Evolutionary conservation across 352 stramenopile genomes (phyloP).

Genomic region (Globisporangium emineosum): DNA sequence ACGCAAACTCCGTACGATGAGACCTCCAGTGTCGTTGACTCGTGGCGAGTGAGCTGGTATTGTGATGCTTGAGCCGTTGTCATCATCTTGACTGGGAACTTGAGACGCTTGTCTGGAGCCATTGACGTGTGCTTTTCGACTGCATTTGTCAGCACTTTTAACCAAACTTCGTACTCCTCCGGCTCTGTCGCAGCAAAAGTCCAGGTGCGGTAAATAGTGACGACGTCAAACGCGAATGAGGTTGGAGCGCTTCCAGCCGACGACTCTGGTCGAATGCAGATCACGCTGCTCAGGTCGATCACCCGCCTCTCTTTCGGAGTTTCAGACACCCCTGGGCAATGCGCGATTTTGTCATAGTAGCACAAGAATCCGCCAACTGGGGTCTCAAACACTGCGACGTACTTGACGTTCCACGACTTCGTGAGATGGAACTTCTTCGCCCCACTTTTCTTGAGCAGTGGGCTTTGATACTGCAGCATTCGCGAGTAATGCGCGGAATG

Average conservation of each 20-base stretch:
- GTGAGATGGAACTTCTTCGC: slow-evolving; percentile 53
- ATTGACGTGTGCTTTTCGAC: slow-evolving; percentile 59
- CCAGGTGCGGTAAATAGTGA: slow-evolving; percentile 74
- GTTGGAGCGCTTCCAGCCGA: slow-evolving; percentile 15
- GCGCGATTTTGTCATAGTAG: slow-evolving; percentile 69
- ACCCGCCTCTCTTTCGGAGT: slow-evolving; percentile 50
- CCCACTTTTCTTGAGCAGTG: slow-evolving; percentile 42
- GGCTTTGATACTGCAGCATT: slow-evolving; percentile 58
- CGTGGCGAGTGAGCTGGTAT: slow-evolving; percentile 29
- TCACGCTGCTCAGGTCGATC: slow-evolving; percentile 63
- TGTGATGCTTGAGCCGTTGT: slow-evolving; percentile 30
- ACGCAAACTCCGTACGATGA: slow-evolving; percentile 58
- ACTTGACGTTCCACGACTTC: slow-evolving; percentile 58
- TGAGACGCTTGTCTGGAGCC: slow-evolving; percentile 41
- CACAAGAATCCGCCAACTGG: slow-evolving; percentile 63
- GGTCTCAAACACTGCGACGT: slow-evolving; percentile 52
- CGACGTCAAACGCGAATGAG: slow-evolving; percentile 57
- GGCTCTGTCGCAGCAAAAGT: slow-evolving; percentile 52
- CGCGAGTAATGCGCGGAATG: slow-evolving; percentile 45
- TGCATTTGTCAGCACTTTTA: slow-evolving; percentile 46
- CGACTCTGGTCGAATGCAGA: slow-evolving; percentile 63
- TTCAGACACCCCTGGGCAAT: slow-evolving; percentile 55
- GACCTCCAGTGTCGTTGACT: slow-evolving; percentile 51
- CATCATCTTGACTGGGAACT: slow-evolving; percentile 49
- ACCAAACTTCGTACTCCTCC: slow-evolving; percentile 55